phyloP scores from a whole-genome alignment of 2,329 filamentous ascomycete genomes.

The Colletotrichum tanaceti region DNA sequence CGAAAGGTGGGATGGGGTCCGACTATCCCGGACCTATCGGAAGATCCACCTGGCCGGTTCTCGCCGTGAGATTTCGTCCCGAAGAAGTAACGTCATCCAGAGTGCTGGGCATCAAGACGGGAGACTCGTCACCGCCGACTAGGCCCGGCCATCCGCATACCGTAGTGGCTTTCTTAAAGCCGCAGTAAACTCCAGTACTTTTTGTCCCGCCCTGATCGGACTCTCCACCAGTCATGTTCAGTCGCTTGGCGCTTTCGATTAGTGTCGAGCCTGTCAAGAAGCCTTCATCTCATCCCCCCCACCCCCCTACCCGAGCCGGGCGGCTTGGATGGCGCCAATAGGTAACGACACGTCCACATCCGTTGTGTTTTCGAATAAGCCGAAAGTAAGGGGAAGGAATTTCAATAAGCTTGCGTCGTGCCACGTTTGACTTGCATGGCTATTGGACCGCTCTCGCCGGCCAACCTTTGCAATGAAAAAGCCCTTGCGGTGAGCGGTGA shows the following conservation, averaged over 20 bases:
- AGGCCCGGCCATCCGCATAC: too few relatives aligned
- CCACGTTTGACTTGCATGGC: not conserved
- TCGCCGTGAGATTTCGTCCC: slow-evolving; percentile 23
- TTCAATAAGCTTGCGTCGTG: not conserved
- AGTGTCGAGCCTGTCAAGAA: too few relatives aligned
- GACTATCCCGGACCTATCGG: not conserved
- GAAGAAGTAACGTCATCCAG: not conserved
- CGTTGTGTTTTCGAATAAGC: not conserved
- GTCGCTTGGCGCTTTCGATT: too few relatives aligned
- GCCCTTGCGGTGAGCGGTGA: not conserved
- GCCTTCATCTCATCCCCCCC: too few relatives aligned
- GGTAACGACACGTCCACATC: too few relatives aligned
- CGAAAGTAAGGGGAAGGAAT: too few relatives aligned
- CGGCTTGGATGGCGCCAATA: not conserved
- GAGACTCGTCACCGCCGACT: not conserved
- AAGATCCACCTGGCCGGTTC: not conserved
- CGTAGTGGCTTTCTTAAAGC: not conserved
- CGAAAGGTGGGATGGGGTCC: not conserved
- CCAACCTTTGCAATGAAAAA: not conserved
- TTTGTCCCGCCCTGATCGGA: not conserved
- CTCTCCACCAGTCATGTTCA: too few relatives aligned
- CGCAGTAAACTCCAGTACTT: not conserved
- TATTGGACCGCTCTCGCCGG: too few relatives aligned
- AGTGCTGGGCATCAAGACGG: not conserved
- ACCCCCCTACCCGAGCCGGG: not conserved